Base-by-base conservation (phyloP, 2,329 filamentous ascomycete genomes). In the Phialemonium atrogriseum region DNA sequence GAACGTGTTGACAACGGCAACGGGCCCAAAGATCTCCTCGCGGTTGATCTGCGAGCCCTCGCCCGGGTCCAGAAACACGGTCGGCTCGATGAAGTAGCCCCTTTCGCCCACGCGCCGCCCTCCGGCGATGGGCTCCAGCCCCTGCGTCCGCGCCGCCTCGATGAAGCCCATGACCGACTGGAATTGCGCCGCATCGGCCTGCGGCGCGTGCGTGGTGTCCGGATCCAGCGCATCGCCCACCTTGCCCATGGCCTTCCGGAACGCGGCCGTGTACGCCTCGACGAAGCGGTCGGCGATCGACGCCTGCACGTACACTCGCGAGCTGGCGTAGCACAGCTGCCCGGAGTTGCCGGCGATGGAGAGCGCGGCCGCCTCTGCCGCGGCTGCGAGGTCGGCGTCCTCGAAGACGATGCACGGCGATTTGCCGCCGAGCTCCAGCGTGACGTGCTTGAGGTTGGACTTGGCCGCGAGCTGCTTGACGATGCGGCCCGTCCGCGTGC, bases 401-500 rank as follows among this genome's bases (percentile, higher is more conserved):
- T 65, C 63, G 46, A 74, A 75, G 51, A 75, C 60, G 36, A 75
- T 70, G 55, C 72, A 72, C 17, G 70, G 70, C 38, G 60, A 64
- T 65, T 75, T 73, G 60, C 74, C 67, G 53, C 71, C 70, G 32
- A 75, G 67, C 56, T 75, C 70, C 35, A 75, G 62, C 30, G 67
- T 73, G 38, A 74, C 68, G 60, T 70, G 71, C 61, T 75, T 75
- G 50, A 75, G 48, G 61, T 75, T 75, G 52, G 65, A 70, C 46
- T 64, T 57, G 39, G 71, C 71, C 20, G 72, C 70, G 37, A 70
- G 62, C 58, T 76, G 75, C 62, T 77, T 68, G 54, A 78, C 74
- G 42, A 65, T 59, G 36, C 71, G 64, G 34, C 70, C 73, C 33
- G 73, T 68, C 35, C 68, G 57, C 27, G 71, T 75, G 30, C 70